Base-by-base conservation (phyloP, 2,329 filamentous ascomycete genomes). In the Gliomastix tumulicola region DNA sequence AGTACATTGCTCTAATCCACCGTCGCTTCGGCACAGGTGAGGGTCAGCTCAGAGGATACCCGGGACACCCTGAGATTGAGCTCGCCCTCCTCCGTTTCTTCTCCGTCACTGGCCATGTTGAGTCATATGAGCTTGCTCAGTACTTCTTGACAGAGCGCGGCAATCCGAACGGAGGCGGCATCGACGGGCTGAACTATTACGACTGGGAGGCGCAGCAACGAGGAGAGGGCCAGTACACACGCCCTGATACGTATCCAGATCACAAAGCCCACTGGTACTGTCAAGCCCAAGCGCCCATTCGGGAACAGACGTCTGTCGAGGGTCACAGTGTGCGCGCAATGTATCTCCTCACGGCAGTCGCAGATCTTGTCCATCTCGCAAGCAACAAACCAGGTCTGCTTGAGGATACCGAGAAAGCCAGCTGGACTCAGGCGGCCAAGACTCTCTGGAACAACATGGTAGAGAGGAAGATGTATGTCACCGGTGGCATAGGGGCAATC, bases 361-460 rank as follows among this genome's bases (percentile, higher is more conserved):
- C 77, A 1, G 76, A 81, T 46, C 51, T 80, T 5, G 49, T 71
- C 1, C 32, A 38, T 25, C 30, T 46, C 8, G 35, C 39, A n/a
- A 18, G 6, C 40, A 44, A 13, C 39, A 52, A 32, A 18, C 49
- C 13, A n/a, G n/a, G n/a, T n/a, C 25, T 28, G 2, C 13, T 13
- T 9, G 25, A 28, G 17, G 10, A n/a, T n/a, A 36, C 42, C 6
- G 44, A 49, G 34, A 23, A 47, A 10, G n/a, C n/a, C n/a, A 45
- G 54, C 18, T 65, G 64, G 45, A 41, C 55, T 13, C 47, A 50
- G 0, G 59, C 72, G 3, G 45, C 79, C 0, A 49, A 58, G 18
- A 56, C 65, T 7, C 54, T 80, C 5, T 82, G 76, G 76, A 50
- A 65, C 21, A 77, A 79, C 43, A 79, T 79, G 72, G 66, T 76